Percentiles rank a stretch among this genome's conserved stretches.
phyloP scores from a whole-genome alignment of 305 asterid species.

The Solanum aculeatissimum region DNA sequence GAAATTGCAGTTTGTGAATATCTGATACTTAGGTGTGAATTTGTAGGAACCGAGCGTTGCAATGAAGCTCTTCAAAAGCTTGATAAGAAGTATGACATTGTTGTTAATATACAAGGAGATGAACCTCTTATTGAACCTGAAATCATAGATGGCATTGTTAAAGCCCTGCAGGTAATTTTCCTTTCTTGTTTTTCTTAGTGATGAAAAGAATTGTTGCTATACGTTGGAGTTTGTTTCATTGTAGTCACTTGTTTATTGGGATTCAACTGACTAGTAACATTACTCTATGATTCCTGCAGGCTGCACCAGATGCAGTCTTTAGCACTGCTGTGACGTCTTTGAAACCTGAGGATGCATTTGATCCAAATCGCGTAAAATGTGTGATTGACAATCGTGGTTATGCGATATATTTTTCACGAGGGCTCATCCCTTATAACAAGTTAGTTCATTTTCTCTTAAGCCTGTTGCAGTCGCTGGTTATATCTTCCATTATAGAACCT shows the following conservation, averaged over 20 bases:
- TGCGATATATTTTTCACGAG: slow-evolving; percentile 84
- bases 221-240: background rate
- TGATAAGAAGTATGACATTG: slow-evolving; percentile 62
- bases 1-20: background rate
- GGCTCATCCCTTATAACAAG: slow-evolving; percentile 73
- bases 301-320: slow-evolving; percentile 93
- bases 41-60: slow-evolving; percentile 86
- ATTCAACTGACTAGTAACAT: background rate
- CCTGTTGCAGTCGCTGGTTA: background rate
- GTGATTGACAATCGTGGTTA: slow-evolving; percentile 73
- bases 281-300: slow-evolving; percentile 30
- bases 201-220: background rate
- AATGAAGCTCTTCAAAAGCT: slow-evolving; percentile 79
- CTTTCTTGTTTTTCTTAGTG: background rate
- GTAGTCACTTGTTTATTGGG: background rate
- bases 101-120: slow-evolving; percentile 95
- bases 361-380: slow-evolving; percentile 89
- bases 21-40: background rate
- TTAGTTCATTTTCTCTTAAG: slow-evolving; percentile 12
- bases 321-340: slow-evolving; percentile 88
- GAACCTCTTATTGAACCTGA: slow-evolving; percentile 97
- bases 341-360: slow-evolving; percentile 81
- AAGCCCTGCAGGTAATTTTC: slow-evolving; percentile 56
- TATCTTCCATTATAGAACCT: background rate
- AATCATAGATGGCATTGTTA: slow-evolving; percentile 82